Base-by-base conservation (phyloP, 2,329 filamentous ascomycete species). In the Periconia macrospinosa region DNA sequence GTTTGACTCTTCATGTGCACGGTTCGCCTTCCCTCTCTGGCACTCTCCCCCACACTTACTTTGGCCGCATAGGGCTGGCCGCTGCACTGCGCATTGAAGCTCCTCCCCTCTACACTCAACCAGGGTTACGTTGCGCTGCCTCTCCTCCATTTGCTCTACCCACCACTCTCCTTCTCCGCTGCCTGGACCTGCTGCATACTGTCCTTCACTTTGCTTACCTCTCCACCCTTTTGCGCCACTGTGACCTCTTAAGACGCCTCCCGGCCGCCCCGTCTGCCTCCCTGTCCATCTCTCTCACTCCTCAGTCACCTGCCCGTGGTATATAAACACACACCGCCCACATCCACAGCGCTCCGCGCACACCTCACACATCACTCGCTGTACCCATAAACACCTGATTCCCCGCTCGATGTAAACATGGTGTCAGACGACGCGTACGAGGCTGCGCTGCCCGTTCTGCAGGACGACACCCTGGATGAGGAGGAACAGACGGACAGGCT, bases 401-500 rank as follows among this genome's bases (percentile, higher is more conserved):
- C 19, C 23, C 23, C 8, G 23, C 23, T 27, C 3, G 23, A 27
- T 27, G 23, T 27, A 8, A 41, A 30, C 17, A 97, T 97, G 93
- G 87, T 96, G 58, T 90, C 92, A 66, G 93, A 97, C 81, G 87
- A 92, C 65, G 86, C 93, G 52, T 96, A 95, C 79, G 92, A 97
- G 66, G 84, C 94, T 68, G 96, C 92, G 75, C 85, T 95, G 72
- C 90, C 91, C 49, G 85, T 97, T 70, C 84, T 99, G 60, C 87
- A 94, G 78, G 88, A 97, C 76, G 78, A 86, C 54, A 81, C 83
- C 51, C 81, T 96, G 57, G 91, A 96, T 66, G 94, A 97, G 59
- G 94, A 99, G 76, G 93, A 97, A 70, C 96, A 94, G 81, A 93
- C 90, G 46, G 93, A 97, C 76, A 90, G 85, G 76, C 81, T 97